Percentiles rank a stretch among this genome's conserved stretches.
These are phyloP conservation scores for Cyathus striatus DNA, from an alignment of 768 basidiomycete species.

Conservation along the genomic window DNA sequence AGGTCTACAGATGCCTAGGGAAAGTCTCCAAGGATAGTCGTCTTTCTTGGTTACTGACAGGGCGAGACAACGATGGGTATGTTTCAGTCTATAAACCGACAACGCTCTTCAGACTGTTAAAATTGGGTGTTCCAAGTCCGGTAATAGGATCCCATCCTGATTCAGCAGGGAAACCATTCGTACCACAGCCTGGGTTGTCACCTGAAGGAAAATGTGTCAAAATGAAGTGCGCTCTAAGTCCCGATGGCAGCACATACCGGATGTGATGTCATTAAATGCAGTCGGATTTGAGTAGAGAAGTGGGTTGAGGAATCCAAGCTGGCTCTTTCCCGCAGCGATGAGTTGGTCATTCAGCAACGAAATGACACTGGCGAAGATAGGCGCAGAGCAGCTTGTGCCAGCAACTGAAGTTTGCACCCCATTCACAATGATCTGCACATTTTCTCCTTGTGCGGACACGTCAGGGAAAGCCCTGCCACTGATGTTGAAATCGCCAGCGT, in stretches of 20 bases:
- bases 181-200: conserved; percentile 18
- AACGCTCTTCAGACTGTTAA: conserved; percentile 10
- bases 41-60: too few species aligned
- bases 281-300: conserved; percentile 4
- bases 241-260: conserved; percentile 16
- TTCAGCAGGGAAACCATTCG: conserved; percentile 14
- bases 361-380: conserved; percentile 36
- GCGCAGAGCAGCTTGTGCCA: conserved; percentile 21
- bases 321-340: conserved; percentile 22
- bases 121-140: conserved; percentile 19
- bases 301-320: conserved; percentile 32
- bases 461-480: conserved; percentile 24
- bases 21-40: too few species aligned
- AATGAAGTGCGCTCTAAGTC: conserved; percentile 28
- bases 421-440: conserved; percentile 14
- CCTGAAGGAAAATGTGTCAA: conserved; percentile 15
- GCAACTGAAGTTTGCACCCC: conserved; percentile 22
- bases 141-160: conserved; percentile 20
- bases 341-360: conserved; percentile 43
- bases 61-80: too few species aligned
- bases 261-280: conserved; percentile 3
- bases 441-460: conserved; percentile 14
- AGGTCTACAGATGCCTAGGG: too few species aligned
- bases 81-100: conserved; percentile 2
- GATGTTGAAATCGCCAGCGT: conserved; percentile 38